Conservation (phyloP, 768 basidiomycete species). For the Lentinula sp. region DNA sequence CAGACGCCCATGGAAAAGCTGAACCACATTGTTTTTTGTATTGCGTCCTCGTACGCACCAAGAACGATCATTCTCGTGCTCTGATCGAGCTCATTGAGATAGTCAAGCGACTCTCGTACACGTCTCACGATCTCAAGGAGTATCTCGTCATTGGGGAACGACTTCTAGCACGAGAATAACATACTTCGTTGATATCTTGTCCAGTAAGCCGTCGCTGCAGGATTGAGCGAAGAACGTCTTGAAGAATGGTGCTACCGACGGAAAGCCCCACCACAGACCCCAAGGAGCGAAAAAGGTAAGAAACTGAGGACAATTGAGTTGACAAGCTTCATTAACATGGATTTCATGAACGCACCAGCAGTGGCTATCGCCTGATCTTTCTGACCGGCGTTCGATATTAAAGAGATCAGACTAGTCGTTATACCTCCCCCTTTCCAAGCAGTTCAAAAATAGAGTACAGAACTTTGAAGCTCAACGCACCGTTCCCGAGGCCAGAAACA, state of each 20-base stretch:
- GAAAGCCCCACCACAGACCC: constrained; percentile 55
- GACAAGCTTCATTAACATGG: not conserved
- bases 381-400: constrained; percentile 59
- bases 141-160: not conserved
- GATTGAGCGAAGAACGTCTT: constrained; percentile 39
- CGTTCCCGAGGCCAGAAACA: constrained; percentile 32
- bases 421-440: constrained; percentile 37
- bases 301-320: constrained; percentile 28
- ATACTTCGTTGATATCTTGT: constrained; percentile 47
- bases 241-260: constrained; percentile 50
- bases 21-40: constrained; percentile 44
- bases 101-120: constrained; percentile 44
- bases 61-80: constrained; percentile 30
- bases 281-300: constrained; percentile 61
- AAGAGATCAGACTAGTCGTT: constrained; percentile 51
- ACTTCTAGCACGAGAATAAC: constrained; percentile 8
- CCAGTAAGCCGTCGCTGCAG: constrained; percentile 33
- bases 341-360: constrained; percentile 33
- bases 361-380: constrained; percentile 62
- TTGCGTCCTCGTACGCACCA: constrained; percentile 36
- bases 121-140: constrained; percentile 36
- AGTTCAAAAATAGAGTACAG: not conserved
- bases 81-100: constrained; percentile 38
- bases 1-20: constrained; percentile 33
- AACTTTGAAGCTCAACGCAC: constrained; percentile 14